Conservation (phyloP, 1,284 basidiomycete species). For the Ceratobasidium sp. region DNA sequence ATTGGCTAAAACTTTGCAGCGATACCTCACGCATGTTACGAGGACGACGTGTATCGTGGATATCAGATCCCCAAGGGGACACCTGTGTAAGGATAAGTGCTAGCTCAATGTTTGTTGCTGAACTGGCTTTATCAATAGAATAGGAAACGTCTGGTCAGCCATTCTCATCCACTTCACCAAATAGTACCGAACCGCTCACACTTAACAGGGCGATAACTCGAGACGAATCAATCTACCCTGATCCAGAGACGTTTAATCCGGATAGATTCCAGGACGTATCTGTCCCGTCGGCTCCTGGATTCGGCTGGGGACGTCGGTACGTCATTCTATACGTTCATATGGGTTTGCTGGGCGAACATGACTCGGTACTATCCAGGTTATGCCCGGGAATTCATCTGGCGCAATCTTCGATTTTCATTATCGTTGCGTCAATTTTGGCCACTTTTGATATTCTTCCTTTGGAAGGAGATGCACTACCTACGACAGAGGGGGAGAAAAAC, state of each 20-base stretch:
- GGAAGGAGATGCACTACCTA: background rate
- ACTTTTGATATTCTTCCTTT: background rate
- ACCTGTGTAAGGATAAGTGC: slow-evolving; percentile 12
- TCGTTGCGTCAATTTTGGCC: slow-evolving; percentile 14
- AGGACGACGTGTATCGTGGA: too few species aligned
- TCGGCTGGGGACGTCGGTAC: slow-evolving; percentile 43
- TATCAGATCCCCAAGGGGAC: slow-evolving; percentile 13
- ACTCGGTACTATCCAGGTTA: background rate
- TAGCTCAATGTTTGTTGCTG: too few species aligned
- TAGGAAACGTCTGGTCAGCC: slow-evolving; percentile 39
- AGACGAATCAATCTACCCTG: slow-evolving; percentile 7
- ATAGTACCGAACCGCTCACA: background rate
- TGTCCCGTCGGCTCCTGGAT: slow-evolving; percentile 21
- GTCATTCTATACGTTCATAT: background rate
- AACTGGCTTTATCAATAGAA: background rate
- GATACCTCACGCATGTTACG: too few species aligned
- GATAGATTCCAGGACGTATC: slow-evolving; percentile 27
- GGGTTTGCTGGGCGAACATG: background rate
- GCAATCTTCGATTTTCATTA: slow-evolving; percentile 35
- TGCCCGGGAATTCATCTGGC: slow-evolving; percentile 34
- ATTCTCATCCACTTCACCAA: background rate
- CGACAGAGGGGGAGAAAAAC: background rate
- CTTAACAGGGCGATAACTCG: slow-evolving; percentile 17
- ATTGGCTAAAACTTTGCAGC: too few species aligned
- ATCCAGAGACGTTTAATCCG: slow-evolving; percentile 30